A percentile compares a stretch with the other conserved stretches of the same genome.
Evolutionary conservation across 306 rosid genomes (phyloP).

Genomic region (Fragaria vesca): DNA sequence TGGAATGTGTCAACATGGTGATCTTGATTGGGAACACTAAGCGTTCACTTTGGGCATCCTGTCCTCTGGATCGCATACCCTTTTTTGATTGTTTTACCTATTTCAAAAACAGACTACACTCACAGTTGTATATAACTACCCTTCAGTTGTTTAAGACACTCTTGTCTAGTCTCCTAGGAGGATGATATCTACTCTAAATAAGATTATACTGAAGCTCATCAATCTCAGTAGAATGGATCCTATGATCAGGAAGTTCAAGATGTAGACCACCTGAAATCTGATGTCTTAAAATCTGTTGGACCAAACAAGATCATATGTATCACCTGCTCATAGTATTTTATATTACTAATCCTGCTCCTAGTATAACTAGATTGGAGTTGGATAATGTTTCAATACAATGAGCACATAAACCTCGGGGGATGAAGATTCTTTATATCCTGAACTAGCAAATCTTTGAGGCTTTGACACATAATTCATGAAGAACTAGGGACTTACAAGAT

Average conservation of each 20-base stretch:
- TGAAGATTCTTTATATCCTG: neutral
- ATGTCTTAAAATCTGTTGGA: conserved; percentile 40
- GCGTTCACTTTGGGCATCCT: neutral
- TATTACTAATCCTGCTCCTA: neutral
- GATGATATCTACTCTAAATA: neutral
- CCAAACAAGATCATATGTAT: conserved; percentile 24
- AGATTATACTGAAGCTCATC: conserved; percentile 1
- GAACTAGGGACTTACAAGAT: conserved; percentile 1
- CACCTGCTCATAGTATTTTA: neutral
- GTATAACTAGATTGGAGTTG: neutral
- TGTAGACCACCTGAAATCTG: conserved; percentile 31
- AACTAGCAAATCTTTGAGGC: neutral
- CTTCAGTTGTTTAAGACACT: neutral
- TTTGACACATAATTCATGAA: neutral
- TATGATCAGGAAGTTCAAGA: conserved; percentile 19
- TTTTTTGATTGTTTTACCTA: neutral
- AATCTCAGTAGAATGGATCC: conserved; percentile 30
- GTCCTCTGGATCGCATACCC: neutral
- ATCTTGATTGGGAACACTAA: neutral
- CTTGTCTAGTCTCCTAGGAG: neutral
- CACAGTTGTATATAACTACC: neutral
- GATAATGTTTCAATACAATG: neutral
- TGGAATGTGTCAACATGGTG: neutral
- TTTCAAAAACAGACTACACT: neutral
- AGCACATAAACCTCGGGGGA: neutral